Conservation (phyloP, 2,329 filamentous ascomycete genomes). For the Orbilia brochopaga region DNA sequence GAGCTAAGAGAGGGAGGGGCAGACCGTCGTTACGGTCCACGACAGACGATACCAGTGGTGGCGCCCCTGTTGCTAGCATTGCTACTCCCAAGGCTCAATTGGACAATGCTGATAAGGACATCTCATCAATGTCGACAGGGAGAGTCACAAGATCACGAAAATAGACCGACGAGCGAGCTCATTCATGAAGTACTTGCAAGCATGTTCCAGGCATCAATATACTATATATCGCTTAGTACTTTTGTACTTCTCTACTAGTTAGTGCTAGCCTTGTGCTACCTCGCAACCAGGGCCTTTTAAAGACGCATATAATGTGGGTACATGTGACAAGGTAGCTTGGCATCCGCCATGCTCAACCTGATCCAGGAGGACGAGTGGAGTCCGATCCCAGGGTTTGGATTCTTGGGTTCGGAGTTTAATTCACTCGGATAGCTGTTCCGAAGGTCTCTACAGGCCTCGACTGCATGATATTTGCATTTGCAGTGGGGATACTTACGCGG, state of each 20-base stretch:
- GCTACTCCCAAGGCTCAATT: neutral
- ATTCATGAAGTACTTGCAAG: neutral
- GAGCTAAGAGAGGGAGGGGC: neutral
- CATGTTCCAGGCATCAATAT: neutral
- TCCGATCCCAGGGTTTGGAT: too few relatives aligned
- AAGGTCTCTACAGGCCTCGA: too few relatives aligned
- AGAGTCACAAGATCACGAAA: conserved; percentile 41
- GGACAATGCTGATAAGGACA: neutral
- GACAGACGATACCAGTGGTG: too few relatives aligned
- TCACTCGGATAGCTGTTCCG: too few relatives aligned
- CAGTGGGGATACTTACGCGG: conserved; percentile 5
- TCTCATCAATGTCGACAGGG: conserved; percentile 1
- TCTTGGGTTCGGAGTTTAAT: too few relatives aligned
- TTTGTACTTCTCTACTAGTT: too few relatives aligned
- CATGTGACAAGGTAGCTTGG: too few relatives aligned
- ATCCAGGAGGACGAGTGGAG: too few relatives aligned
- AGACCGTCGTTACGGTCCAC: conserved; percentile 7
- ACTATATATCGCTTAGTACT: neutral
- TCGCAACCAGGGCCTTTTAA: neutral
- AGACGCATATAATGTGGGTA: too few relatives aligned
- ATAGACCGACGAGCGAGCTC: neutral
- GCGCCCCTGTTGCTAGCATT: neutral
- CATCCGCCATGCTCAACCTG: too few relatives aligned
- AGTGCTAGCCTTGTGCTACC: neutral
- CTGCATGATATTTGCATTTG: neutral